Base-by-base conservation (phyloP, 768 basidiomycete genomes). In the Trametes sanguinea region DNA sequence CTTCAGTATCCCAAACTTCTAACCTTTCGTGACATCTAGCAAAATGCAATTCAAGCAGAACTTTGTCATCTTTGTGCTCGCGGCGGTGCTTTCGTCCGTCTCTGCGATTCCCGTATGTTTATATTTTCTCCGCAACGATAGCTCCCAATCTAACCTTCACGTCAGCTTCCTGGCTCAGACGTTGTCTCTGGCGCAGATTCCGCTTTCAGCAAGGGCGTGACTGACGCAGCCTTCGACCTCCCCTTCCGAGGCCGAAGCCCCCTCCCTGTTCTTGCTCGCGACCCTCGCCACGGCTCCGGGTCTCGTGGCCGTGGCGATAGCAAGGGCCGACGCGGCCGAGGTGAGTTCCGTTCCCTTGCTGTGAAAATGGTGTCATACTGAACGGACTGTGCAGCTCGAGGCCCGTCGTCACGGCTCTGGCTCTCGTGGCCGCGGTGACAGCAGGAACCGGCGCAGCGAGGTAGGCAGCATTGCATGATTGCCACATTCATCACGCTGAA, bases 41-140 rank as follows among this genome's bases (percentile, higher is more conserved):
- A 65, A 8, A 42, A 76, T 76, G 75, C 73, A 75, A 40, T 74
- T 75, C 74, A 73, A 68, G 71, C 74, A 73, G 65, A 73, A 69
- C 68, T 75, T 75, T 51, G 60, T 74, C 29, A 65, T 70, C 29
- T 73, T 76, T 60, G 68, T 75, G 60, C 37, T 75, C 42, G 73
- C 75, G 4, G 74, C 75, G 9, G 72, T 76, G 43, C 42, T 76
- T 37, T 65, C 74, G 35, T 67, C 72, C 13, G 56, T 42, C 10
- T 39, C 65, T 48, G 75, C 74, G 46, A 66, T 69, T 27, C 75
- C 75, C 6, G 75, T 76, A 67, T 47, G 70, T 55, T 11, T 76
- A 67, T 51, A 69, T 54, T 14, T 37, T 30, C 39, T 4, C 8
- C 7, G 4, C 27, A 3, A 35, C n/a, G 9, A 4, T 9, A 9